Conservation (phyloP, 768 basidiomycete species). For the Coprinellus micaceus region DNA sequence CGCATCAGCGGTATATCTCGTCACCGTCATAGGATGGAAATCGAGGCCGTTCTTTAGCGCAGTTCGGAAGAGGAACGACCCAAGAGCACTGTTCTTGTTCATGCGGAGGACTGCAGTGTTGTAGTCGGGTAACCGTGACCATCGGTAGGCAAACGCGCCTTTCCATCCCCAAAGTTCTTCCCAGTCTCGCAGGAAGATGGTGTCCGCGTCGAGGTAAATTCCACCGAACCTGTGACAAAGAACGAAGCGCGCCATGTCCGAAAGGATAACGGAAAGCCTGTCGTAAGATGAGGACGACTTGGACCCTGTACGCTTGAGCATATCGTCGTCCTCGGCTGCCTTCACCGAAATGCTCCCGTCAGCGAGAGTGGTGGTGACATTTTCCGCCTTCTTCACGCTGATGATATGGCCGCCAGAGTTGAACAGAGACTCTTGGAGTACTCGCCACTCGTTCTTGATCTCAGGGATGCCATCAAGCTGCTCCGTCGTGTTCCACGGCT, state of each 20-base stretch:
- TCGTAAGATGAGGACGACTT: constrained; percentile 87
- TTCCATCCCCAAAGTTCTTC: constrained; percentile 95
- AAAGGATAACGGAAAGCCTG: constrained; percentile 85
- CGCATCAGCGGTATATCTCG: constrained; percentile 80
- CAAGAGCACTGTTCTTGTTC: constrained; percentile 85
- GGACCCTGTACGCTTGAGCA: constrained; percentile 78
- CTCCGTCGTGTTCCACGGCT: constrained; percentile 95
- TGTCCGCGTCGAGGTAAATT: constrained; percentile 92
- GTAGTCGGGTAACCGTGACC: constrained; percentile 89
- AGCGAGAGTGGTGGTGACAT: constrained; percentile 33
- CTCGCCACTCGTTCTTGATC: constrained; percentile 84
- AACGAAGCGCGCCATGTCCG: constrained; percentile 96
- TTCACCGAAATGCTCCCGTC: constrained; percentile 48
- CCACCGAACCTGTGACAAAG: constrained; percentile 92
- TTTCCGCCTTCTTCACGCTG: constrained; percentile 41
- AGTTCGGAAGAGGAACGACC: constrained; percentile 87
- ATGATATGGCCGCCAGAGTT: constrained; percentile 84
- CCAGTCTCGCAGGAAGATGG: constrained; percentile 90
- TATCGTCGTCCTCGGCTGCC: constrained; percentile 46
- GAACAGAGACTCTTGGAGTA: constrained; percentile 69
- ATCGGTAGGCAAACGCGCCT: constrained; percentile 92
- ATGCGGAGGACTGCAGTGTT: constrained; percentile 91
- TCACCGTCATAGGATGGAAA: constrained; percentile 94
- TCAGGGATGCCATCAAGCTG: constrained; percentile 86
- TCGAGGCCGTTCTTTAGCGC: constrained; percentile 88